These are phyloP conservation scores for Camellia granthamiana DNA, from an alignment of 148 eudicot species.

Conservation along the genomic window DNA sequence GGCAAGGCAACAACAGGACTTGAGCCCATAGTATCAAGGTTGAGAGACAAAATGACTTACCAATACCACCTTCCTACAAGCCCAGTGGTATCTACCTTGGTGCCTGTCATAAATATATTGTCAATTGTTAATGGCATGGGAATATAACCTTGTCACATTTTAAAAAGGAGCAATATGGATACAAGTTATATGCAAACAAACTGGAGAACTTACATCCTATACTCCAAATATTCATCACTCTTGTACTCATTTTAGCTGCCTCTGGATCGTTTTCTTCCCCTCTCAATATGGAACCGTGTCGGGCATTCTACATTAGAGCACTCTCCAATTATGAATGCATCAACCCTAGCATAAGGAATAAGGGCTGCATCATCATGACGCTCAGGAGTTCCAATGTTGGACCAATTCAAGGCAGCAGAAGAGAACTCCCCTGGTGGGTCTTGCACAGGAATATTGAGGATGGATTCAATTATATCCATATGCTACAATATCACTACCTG, in stretches of 20 bases:
- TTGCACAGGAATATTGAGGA: conserved; percentile 61
- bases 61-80: not conserved
- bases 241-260: conserved; percentile 78
- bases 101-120: not conserved
- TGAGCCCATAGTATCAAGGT: conserved; percentile 1
- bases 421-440: conserved; percentile 74
- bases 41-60: not conserved
- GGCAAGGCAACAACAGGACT: not conserved
- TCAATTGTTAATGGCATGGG: not conserved
- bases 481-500: conserved; percentile 1
- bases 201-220: conserved; percentile 60
- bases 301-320: conserved; percentile 82
- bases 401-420: conserved; percentile 74
- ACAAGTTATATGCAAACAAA: not conserved
- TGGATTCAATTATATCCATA: conserved; percentile 76
- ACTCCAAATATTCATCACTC: conserved; percentile 85
- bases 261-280: conserved; percentile 71
- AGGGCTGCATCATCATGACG: conserved; percentile 80
- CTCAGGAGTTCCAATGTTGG: conserved; percentile 69
- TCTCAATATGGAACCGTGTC: conserved; percentile 89
- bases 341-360: conserved; percentile 80
- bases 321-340: conserved; percentile 86
- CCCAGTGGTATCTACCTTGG: not conserved
- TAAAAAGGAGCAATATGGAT: not conserved
- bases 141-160: not conserved